Evolutionary conservation across 2,329 filamentous ascomycete species (phyloP), one percentile per base, ranked within the genome.

Genomic region (Alternaria sp.): DNA sequence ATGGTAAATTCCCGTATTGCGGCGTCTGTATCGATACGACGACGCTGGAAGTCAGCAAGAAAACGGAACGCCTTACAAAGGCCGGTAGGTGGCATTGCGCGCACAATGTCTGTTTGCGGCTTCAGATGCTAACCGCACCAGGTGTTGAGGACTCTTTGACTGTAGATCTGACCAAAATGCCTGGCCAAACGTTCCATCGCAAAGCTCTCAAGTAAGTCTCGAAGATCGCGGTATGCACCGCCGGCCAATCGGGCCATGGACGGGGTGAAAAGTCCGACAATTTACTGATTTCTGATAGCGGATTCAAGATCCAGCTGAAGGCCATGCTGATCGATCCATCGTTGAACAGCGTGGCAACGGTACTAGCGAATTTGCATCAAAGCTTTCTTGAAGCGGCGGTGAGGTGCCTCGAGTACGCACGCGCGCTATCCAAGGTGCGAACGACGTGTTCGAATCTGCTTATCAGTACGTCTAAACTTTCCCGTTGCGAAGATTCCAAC

Each of bases 301-400:
- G 89, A 4, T 93, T 98, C 83, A 94, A 94, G 78, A 89, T 96
- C 56, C 93, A 97, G 76, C 90, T 94, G 55, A 92, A 96, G 71
- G 84, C 88, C 54, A 94, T 96, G 89, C 92, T 93, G 77, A 90
- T 92, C 71, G 93, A 96, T 78, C 92, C 92, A 5, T 81, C 85
- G 4, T 90, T 95, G 82, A 98, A 98, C 81, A 87, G 89, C 4
- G 76, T 86, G 8, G 70, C 77, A 5, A 92, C 89, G 0, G 91
- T 96, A 12, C 83, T 95, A 5, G 79, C 82, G n/a, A 97, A 96
- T 70, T 82, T 97, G 4, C 87, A 90, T 72, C 85, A 86, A n/a
- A 89, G 89, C 30, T 95, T 97, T 72, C 73, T 84, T 18, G 93
- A 96, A 78, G 89, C 92, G 7, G 94, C 93, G 9, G 89, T 88